Evolutionary conservation across 2,329 filamentous ascomycete genomes (phyloP).

Genomic region (Neonectria faginata): DNA sequence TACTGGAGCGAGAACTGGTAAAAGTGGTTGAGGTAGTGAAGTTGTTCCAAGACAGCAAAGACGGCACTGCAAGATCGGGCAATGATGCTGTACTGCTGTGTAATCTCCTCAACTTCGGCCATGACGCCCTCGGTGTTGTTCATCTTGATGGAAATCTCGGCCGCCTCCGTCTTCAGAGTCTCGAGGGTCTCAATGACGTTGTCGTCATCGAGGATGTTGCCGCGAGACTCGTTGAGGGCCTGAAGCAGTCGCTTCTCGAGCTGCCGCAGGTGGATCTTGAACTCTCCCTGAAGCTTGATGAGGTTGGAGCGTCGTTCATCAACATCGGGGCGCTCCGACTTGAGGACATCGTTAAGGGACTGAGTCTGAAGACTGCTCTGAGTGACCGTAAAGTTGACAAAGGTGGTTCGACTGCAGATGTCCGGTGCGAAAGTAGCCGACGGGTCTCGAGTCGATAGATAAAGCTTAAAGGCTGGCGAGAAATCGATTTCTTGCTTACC

Average conservation of each 20-base stretch:
- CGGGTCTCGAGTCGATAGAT: constrained; percentile 93
- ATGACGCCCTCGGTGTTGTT: constrained; percentile 97
- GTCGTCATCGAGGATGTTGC: constrained; percentile 98
- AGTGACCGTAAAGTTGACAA: constrained; percentile 99
- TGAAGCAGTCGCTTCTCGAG: constrained; percentile 94
- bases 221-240: constrained; percentile 95
- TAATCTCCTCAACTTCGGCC: constrained; percentile 97
- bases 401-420: constrained; percentile 97
- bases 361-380: constrained; percentile 99
- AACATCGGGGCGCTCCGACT: constrained; percentile 96
- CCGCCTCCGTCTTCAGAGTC: constrained; percentile 96
- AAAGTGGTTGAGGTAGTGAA: constrained; percentile 98
- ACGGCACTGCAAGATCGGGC: constrained; percentile 96
- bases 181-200: constrained; percentile 98
- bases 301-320: constrained; percentile 96
- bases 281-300: constrained; percentile 98
- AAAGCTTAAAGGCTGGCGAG: constrained; percentile 94
- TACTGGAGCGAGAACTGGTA: constrained; percentile 99
- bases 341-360: constrained; percentile 96
- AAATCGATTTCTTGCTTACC: constrained; percentile 99
- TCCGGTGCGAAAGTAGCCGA: constrained; percentile 96
- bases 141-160: constrained; percentile 96
- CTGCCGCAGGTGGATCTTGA: constrained; percentile 96
- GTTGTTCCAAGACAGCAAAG: constrained; percentile 94
- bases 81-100: constrained; percentile 91